Conservation (phyloP, 2,329 filamentous ascomycete genomes). For the Pestalotiopsis sp. region DNA sequence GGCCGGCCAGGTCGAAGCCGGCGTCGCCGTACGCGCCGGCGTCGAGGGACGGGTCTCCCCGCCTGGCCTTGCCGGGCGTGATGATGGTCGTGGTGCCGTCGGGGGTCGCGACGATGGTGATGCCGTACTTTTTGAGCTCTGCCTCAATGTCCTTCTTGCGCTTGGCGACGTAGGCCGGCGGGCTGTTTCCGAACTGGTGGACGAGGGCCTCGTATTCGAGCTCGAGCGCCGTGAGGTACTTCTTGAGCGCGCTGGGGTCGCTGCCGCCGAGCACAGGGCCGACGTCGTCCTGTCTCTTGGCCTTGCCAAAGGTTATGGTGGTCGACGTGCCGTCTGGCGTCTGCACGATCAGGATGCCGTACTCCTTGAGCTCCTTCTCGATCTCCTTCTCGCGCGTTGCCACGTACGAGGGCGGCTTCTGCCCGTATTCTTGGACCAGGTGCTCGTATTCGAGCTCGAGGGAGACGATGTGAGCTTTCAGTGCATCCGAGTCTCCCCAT, state of each 20-base stretch:
- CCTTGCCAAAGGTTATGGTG: constrained; percentile 32
- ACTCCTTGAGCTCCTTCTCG: constrained; percentile 31
- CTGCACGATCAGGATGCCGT: constrained; percentile 37
- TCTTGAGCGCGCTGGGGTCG: constrained; percentile 23
- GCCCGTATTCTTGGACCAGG: constrained; percentile 27
- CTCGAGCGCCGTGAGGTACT: constrained; percentile 27
- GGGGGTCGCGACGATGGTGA: constrained; percentile 34
- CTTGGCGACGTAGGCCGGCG: constrained; percentile 23
- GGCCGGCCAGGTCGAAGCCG: constrained; percentile 22
- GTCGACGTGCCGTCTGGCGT: constrained; percentile 37
- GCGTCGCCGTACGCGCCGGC: constrained; percentile 7
- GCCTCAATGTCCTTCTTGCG: constrained; percentile 25
- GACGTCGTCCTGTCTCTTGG: constrained; percentile 15
- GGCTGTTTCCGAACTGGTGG: constrained; percentile 25
- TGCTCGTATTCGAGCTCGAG: constrained; percentile 31
- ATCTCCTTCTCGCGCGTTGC: constrained; percentile 26
- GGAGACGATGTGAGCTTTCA: constrained; percentile 27
- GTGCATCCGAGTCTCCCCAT: constrained; percentile 20
- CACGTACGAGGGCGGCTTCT: constrained; percentile 22
- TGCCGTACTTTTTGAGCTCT: constrained; percentile 36
- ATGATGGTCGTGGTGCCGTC: constrained; percentile 37
- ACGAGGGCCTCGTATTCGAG: constrained; percentile 30
- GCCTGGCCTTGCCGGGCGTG: constrained; percentile 28
- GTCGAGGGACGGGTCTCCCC: constrained; percentile 1
- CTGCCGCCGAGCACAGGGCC: constrained; percentile 19